A percentile compares a stretch with the other conserved stretches of the same genome.
Evolutionary conservation across 1,284 basidiomycete species (phyloP).

Genomic region (Flammula alnicola): DNA sequence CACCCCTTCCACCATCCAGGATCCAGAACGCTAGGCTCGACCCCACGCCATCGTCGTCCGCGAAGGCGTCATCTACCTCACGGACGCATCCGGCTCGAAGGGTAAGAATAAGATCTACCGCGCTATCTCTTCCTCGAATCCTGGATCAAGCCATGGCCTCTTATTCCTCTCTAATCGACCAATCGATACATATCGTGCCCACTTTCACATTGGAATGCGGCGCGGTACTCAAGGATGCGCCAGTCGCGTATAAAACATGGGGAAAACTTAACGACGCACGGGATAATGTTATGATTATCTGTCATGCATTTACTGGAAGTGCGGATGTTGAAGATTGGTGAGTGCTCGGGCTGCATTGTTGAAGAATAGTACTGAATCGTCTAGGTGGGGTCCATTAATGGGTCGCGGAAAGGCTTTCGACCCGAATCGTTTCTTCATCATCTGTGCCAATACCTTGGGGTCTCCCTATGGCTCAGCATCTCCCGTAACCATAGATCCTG

Average conservation of each 20-base stretch:
- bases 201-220: slow-evolving; percentile 89
- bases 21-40: too few species aligned
- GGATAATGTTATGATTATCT: slow-evolving; percentile 96
- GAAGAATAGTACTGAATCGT: slow-evolving; percentile 19
- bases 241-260: slow-evolving; percentile 98
- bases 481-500: slow-evolving; percentile 81
- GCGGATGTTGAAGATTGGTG: slow-evolving; percentile 98
- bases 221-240: slow-evolving; percentile 70
- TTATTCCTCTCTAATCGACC: slow-evolving; percentile 54
- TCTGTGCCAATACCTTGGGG: slow-evolving; percentile 93
- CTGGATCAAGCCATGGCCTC: slow-evolving; percentile 22
- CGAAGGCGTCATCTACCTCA: too few species aligned
- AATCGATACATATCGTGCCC: slow-evolving; percentile 68
- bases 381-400: slow-evolving; percentile 96
- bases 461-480: slow-evolving; percentile 96
- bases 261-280: slow-evolving; percentile 77
- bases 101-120: too few species aligned
- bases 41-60: too few species aligned
- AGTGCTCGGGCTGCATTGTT: slow-evolving; percentile 29
- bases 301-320: slow-evolving; percentile 96
- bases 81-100: too few species aligned
- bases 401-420: slow-evolving; percentile 92
- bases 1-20: too few species aligned
- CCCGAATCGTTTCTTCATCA: slow-evolving; percentile 87
- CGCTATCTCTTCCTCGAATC: too few species aligned